These are phyloP conservation scores for Microbotryum silenes-acaulis DNA, from an alignment of 1,284 basidiomycete species.

Conservation along the genomic window DNA sequence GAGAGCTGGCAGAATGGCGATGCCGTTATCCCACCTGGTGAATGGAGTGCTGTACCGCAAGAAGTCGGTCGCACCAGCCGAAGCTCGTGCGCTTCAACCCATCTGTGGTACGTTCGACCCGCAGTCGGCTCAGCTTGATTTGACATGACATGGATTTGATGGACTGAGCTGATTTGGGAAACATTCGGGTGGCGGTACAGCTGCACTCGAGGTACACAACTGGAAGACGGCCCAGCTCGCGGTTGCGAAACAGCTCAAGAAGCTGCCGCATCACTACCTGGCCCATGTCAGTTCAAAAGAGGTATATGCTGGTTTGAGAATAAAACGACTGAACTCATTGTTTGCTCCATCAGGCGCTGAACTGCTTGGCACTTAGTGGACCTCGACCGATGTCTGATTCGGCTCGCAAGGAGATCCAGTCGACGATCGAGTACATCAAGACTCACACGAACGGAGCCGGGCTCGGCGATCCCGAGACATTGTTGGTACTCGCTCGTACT, in stretches of 20 bases:
- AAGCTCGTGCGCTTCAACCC: no score
- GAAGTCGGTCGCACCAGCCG: no score
- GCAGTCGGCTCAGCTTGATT: no score
- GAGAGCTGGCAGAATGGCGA: no score
- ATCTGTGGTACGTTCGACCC: no score
- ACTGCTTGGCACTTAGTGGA: slow-evolving; percentile 68
- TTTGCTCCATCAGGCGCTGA: slow-evolving; percentile 55
- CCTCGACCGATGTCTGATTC: slow-evolving; percentile 65
- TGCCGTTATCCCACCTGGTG: no score
- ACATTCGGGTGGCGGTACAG: slow-evolving; percentile 41
- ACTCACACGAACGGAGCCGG: slow-evolving; percentile 62
- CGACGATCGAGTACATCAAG: slow-evolving; percentile 36
- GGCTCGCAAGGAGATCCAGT: slow-evolving; percentile 53
- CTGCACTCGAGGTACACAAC: slow-evolving; percentile 73
- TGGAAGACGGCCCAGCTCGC: slow-evolving; percentile 70
- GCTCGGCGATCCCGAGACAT: slow-evolving; percentile 51
- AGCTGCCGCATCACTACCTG: slow-evolving; percentile 62
- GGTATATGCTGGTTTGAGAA: not conserved
- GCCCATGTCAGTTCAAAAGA: slow-evolving; percentile 52
- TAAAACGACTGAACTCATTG: not conserved
- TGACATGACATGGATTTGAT: no score
- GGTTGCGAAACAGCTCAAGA: slow-evolving; percentile 77
- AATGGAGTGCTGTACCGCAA: no score
- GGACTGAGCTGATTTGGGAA: no score
- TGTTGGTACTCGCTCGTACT: slow-evolving; percentile 40